Base-by-base conservation (phyloP, 208 protist genomes). In the Kentomonas sorsogonicus region DNA sequence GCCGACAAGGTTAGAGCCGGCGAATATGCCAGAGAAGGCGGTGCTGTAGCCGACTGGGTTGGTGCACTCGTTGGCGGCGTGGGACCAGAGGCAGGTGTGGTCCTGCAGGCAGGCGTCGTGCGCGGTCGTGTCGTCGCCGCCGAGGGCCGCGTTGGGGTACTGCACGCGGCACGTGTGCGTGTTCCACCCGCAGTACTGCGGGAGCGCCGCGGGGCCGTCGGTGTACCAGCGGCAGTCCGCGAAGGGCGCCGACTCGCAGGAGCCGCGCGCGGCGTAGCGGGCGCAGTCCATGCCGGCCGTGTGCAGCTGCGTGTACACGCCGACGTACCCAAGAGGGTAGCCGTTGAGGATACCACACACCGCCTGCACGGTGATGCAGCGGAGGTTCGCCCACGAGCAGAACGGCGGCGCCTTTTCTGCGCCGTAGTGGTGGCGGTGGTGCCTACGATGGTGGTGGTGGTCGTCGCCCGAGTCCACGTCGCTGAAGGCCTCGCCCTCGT, bases 1-100 rank as follows among this genome's bases (percentile, higher is more conserved):
- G 33, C 83, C 87, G 33, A 87, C 43, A 69, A 91, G 90, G 81
- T 92, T 90, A 44, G 83, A 53, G 16, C 73, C 77, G 56, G 83
- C 77, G 51, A 94, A 93, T 55, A 88, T 86, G 60, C 86, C 86
- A 51, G 53, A 83, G 16, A 89, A 61, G 27, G 67, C 41, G 13
- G 82, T 62, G 25, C 34, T 75, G 74, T 74, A 87, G 34, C 81
- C 86, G 18, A 31, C 56, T 5, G 60, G 58, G 63, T 90, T 78
- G 52, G 72, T 57, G 65, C 82, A 90, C 53, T 18, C 45, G 3
- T 30, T 20, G n/a, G 41, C 41, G 27, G 43, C 45, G 74, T 86
- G 86, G n/a, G 56, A 74, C 82, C 79, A 89, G 31, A 29, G 56
- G 69, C 79, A 92, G 29, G 56, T n/a, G 10, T 36, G 36, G 61